phyloP scores from a whole-genome alignment of 495 filamentous ascomycete genomes.

The Penicillium ochrochloron region DNA sequence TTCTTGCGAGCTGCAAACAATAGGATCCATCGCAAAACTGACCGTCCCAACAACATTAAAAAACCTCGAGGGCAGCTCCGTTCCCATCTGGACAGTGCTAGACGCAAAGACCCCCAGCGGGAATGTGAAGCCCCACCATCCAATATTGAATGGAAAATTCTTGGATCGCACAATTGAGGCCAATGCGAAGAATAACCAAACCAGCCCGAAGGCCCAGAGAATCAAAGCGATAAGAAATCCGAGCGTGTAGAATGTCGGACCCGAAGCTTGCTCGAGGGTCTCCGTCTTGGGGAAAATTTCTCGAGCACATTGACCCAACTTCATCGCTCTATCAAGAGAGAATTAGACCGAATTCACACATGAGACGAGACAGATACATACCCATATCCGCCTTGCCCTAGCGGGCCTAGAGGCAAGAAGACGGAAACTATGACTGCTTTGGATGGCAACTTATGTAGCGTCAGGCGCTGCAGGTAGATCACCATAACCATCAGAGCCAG shows the following conservation, averaged over 20 bases:
- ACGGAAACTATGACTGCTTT: slow-evolving; percentile 63
- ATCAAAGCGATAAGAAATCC: slow-evolving; percentile 59
- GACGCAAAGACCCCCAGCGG: slow-evolving; percentile 61
- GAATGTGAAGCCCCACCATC: slow-evolving; percentile 72
- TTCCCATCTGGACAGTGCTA: slow-evolving; percentile 52
- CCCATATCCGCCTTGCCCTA: slow-evolving; percentile 63
- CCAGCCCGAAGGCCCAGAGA: slow-evolving; percentile 64
- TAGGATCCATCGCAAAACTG: background rate
- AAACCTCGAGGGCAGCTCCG: slow-evolving; percentile 56
- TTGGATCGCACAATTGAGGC: slow-evolving; percentile 37
- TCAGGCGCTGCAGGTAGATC: slow-evolving; percentile 65
- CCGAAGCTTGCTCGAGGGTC: slow-evolving; percentile 48
- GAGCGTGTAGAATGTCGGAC: slow-evolving; percentile 56
- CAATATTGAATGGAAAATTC: slow-evolving; percentile 67
- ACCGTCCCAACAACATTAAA: slow-evolving; percentile 56
- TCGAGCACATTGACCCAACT: slow-evolving; percentile 57
- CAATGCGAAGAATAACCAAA: slow-evolving; percentile 65
- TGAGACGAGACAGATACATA: slow-evolving; percentile 11
- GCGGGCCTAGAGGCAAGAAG: slow-evolving; percentile 65
- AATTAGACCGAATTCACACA: background rate
- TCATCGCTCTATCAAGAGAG: slow-evolving; percentile 44
- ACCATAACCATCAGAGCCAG: slow-evolving; percentile 59
- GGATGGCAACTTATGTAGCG: slow-evolving; percentile 59
- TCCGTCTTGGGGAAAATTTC: slow-evolving; percentile 55
- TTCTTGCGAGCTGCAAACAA: background rate